Evolutionary conservation across 2,329 filamentous ascomycete species (phyloP), one percentile per base, ranked within the genome.

Genomic region (Claviceps pusilla): DNA sequence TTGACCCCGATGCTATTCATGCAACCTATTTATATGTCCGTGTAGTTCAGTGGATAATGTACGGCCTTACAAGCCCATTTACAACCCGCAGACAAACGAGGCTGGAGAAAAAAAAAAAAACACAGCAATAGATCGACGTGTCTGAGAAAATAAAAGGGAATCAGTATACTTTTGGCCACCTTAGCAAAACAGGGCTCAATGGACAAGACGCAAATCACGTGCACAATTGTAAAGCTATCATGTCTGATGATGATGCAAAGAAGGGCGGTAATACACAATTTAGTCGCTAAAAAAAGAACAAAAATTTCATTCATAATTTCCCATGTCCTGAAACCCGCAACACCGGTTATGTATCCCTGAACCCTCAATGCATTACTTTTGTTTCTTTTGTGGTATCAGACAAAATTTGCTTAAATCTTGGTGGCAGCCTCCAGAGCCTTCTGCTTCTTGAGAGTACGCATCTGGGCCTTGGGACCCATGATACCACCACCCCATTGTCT

Each of bases 401-500:
- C 63, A 63, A 62, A 63, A 62, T 16, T 50, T 50, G 19, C 61
- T 73, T 94, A 98, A 78, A 98, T 94, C 87, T 97, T 97, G 83
- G 96, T 89, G 72, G 93, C 90, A 69, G 75, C 76, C 77, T 97
- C 93, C 61, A 93, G 69, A 70, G 90, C 89, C 86, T 96, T 96
- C 76, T 86, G 82, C 80, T 88, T 89, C 87, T 95, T 96, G 74
- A 76, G 74, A 60, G 76, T 79, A 69, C 76, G 76, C 75, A 79
- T 81, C 75, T 82, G 83, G 70, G 93, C 90, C 88, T 98, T 98
- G 72, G 84, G 80, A 69, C 93, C 79, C 90, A 98, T 96, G 79
- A 98, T 96, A 76, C 94, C 94, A 82, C 93, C 93, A 78, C 94
- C 93, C 93, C 94, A 98, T 77, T 91, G 87, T 73, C 86, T 84